Percentiles rank a stretch among this genome's conserved stretches.
Evolutionary conservation across 768 basidiomycete genomes (phyloP).

Genomic region (Trametes cubensis): DNA sequence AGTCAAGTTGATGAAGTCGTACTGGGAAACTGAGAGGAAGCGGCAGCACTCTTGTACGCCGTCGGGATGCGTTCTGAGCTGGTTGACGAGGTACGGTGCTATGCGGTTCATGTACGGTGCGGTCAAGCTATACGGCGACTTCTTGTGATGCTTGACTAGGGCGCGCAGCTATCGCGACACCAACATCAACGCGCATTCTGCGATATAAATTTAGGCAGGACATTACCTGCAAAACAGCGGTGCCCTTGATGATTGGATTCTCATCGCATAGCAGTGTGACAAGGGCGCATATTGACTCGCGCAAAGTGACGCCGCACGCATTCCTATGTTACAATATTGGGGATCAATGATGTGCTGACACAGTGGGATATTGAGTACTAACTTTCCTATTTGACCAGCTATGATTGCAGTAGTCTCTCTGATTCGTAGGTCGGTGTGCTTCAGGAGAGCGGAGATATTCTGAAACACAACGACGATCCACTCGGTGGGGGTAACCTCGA

Average conservation of each 20-base stretch:
- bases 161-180: conserved; percentile 51
- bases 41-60: conserved; percentile 67
- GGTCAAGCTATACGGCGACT: conserved; percentile 65
- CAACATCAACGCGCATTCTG: neutral
- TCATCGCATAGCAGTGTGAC: conserved; percentile 66
- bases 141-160: conserved; percentile 59
- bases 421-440: conserved; percentile 46
- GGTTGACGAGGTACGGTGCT: conserved; percentile 63
- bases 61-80: conserved; percentile 58
- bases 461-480: conserved; percentile 46
- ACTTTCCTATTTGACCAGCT: conserved; percentile 58
- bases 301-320: conserved; percentile 53
- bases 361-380: neutral
- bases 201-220: too few species aligned
- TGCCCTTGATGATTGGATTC: conserved; percentile 71
- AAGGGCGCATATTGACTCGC: conserved; percentile 61
- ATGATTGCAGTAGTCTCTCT: conserved; percentile 69
- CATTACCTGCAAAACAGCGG: conserved; percentile 67
- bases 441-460: conserved; percentile 52
- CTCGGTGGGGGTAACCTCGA: conserved; percentile 36
- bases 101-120: conserved; percentile 71
- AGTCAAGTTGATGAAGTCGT: conserved; percentile 66
- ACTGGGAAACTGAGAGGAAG: conserved; percentile 59
- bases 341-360: too few species aligned
- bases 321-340: conserved; percentile 38